These are phyloP conservation scores for Yueomyces sp. DNA, from an alignment of 1,139 yeast genomes.

Conservation along the genomic window DNA sequence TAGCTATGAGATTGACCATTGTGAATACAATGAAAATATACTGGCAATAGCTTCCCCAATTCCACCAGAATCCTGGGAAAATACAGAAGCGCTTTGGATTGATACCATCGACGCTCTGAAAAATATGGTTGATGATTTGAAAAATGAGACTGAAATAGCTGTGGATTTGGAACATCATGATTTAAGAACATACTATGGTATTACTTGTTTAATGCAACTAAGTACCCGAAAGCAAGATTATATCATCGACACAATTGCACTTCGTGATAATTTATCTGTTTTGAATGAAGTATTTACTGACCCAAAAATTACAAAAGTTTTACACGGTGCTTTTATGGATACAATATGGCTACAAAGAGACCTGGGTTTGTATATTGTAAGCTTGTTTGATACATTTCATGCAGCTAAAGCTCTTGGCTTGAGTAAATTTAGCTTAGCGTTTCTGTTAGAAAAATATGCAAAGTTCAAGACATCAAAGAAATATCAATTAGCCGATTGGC, in stretches of 20 bases:
- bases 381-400: slow-evolving; percentile 84
- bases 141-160: slow-evolving; percentile 53
- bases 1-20: slow-evolving; percentile 55
- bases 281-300: slow-evolving; percentile 70
- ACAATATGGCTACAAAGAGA: slow-evolving; percentile 95
- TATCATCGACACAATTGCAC: slow-evolving; percentile 65
- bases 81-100: slow-evolving; percentile 58
- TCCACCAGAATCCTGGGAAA: slow-evolving; percentile 53
- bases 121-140: slow-evolving; percentile 43
- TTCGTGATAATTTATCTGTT: slow-evolving; percentile 57
- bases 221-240: slow-evolving; percentile 72
- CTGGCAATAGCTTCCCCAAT: slow-evolving; percentile 38
- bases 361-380: slow-evolving; percentile 79
- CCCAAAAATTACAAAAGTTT: slow-evolving; percentile 70
- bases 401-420: slow-evolving; percentile 72
- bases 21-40: slow-evolving; percentile 55
- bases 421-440: slow-evolving; percentile 77
- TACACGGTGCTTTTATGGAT: slow-evolving; percentile 97
- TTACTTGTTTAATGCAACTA: slow-evolving; percentile 89
- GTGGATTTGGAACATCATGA: slow-evolving; percentile 98
- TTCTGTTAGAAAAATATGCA: slow-evolving; percentile 67
- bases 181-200: slow-evolving; percentile 76
- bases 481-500: slow-evolving; percentile 96
- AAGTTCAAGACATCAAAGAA: slow-evolving; percentile 82
- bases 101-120: slow-evolving; percentile 42